phyloP scores from a whole-genome alignment of 2,329 filamentous ascomycete species.

The Colletotrichum lentis region DNA sequence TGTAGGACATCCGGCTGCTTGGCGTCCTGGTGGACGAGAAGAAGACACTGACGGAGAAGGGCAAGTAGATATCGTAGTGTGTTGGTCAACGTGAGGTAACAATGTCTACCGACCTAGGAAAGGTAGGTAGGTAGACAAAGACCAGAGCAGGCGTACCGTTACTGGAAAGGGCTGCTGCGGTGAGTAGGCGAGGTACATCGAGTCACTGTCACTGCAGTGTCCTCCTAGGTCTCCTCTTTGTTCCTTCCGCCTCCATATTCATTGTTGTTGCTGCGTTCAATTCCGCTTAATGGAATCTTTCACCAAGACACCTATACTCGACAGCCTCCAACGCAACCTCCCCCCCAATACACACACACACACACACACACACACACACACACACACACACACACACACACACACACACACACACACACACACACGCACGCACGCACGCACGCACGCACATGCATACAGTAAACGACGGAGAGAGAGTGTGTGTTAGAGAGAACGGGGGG shows the following conservation, averaged over 20 bases:
- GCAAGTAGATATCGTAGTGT: background rate
- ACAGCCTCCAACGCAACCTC: background rate
- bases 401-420: too few relatives aligned
- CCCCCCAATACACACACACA: too few relatives aligned
- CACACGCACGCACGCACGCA: conserved; percentile 3
- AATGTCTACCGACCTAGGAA: background rate
- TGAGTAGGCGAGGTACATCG: background rate
- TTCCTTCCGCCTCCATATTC: background rate
- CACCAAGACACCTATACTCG: conserved; percentile 22
- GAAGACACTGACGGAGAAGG: background rate
- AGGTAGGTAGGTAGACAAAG: background rate
- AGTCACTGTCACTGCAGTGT: background rate
- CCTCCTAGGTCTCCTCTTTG: conserved; percentile 1
- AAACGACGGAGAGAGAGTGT: too few relatives aligned
- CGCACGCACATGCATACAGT: conserved; percentile 3
- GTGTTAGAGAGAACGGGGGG: too few relatives aligned
- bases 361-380: too few relatives aligned
- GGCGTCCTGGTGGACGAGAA: background rate
- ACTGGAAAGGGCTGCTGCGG: background rate
- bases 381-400: too few relatives aligned
- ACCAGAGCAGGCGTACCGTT: too few relatives aligned
- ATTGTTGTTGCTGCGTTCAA: background rate
- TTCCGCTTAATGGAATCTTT: background rate
- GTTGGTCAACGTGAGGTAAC: background rate
- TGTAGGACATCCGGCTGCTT: background rate